Conservation (phyloP, 2,329 filamentous ascomycete genomes). For the Samsoniella hepiali region DNA sequence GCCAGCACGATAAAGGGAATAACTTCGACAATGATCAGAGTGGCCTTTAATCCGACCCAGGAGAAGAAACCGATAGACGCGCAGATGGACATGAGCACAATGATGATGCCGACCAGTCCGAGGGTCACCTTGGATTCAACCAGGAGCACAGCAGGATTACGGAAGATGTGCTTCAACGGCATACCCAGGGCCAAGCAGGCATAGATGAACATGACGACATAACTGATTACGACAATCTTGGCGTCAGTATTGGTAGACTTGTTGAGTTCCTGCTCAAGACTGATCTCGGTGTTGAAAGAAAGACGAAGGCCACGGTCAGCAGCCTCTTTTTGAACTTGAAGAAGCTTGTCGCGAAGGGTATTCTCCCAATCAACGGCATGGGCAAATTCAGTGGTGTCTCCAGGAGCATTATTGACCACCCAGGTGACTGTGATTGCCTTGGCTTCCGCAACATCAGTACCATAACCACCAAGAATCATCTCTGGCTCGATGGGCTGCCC, state of each 20-base stretch:
- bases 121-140: constrained; percentile 97
- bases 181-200: constrained; percentile 90
- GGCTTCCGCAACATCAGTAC: constrained; percentile 66
- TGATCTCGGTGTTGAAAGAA: constrained; percentile 94
- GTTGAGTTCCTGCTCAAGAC: constrained; percentile 91
- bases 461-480: constrained; percentile 81
- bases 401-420: constrained; percentile 84
- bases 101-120: constrained; percentile 89
- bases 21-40: constrained; percentile 95
- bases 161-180: constrained; percentile 71
- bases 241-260: constrained; percentile 98
- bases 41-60: constrained; percentile 86
- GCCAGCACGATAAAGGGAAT: constrained; percentile 96
- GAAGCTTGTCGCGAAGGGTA: constrained; percentile 68
- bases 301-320: constrained; percentile 72
- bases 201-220: constrained; percentile 98
- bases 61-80: constrained; percentile 95
- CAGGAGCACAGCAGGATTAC: constrained; percentile 77
- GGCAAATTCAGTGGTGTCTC: constrained; percentile 66
- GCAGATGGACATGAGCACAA: constrained; percentile 95
- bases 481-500: constrained; percentile 83
- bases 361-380: constrained; percentile 88
- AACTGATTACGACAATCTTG: constrained; percentile 94
- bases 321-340: constrained; percentile 79
- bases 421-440: constrained; percentile 85